A percentile compares a stretch with the other conserved stretches of the same genome.
phyloP scores from a whole-genome alignment of 192 early-diverging fungal species.

The Coemansia sp. region DNA sequence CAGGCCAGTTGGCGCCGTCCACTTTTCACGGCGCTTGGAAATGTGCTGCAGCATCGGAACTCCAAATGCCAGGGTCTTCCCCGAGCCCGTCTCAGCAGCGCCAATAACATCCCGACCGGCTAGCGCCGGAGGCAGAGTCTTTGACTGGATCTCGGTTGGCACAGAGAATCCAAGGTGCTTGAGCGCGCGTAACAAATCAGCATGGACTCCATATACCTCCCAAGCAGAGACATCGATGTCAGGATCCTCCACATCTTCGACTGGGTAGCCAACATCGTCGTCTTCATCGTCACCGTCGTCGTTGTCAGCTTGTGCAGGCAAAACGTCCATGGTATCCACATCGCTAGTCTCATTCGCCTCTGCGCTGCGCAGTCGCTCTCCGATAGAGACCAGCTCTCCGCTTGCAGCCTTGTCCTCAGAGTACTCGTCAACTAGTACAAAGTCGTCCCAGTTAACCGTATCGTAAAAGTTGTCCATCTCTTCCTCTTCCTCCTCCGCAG shows the following conservation, averaged over 20 bases:
- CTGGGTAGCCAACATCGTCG: slow-evolving; percentile 6
- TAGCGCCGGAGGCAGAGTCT: slow-evolving; percentile 71
- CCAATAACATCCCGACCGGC: slow-evolving; percentile 84
- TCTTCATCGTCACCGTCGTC: slow-evolving; percentile 18
- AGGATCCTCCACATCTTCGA: slow-evolving; percentile 24
- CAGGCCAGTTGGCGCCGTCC: slow-evolving; percentile 55
- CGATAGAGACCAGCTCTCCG: slow-evolving; percentile 40
- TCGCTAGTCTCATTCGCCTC: slow-evolving; percentile 17
- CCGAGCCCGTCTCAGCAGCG: slow-evolving; percentile 91
- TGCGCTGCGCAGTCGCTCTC: slow-evolving; percentile 20
- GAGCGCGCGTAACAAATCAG: slow-evolving; percentile 65
- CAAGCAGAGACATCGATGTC: slow-evolving; percentile 73
- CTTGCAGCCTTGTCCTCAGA: slow-evolving; percentile 60
- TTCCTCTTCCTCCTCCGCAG: slow-evolving; percentile 5
- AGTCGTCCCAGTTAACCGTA: slow-evolving; percentile 50
- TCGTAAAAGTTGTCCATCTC: slow-evolving; percentile 11
- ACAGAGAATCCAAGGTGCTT: slow-evolving; percentile 66
- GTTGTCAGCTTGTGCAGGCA: slow-evolving; percentile 11
- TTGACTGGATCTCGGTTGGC: slow-evolving; percentile 88
- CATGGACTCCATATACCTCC: slow-evolving; percentile 60
- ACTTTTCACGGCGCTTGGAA: slow-evolving; percentile 44
- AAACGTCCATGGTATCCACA: slow-evolving; percentile 4
- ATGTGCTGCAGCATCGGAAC: slow-evolving; percentile 84
- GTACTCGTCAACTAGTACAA: slow-evolving; percentile 80
- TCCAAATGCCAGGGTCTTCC: slow-evolving; percentile 95